A percentile compares a stretch with the other conserved stretches of the same genome.
These are phyloP conservation scores for Apostasia ramifera DNA, from an alignment of 106 monocot species.

Conservation along the genomic window DNA sequence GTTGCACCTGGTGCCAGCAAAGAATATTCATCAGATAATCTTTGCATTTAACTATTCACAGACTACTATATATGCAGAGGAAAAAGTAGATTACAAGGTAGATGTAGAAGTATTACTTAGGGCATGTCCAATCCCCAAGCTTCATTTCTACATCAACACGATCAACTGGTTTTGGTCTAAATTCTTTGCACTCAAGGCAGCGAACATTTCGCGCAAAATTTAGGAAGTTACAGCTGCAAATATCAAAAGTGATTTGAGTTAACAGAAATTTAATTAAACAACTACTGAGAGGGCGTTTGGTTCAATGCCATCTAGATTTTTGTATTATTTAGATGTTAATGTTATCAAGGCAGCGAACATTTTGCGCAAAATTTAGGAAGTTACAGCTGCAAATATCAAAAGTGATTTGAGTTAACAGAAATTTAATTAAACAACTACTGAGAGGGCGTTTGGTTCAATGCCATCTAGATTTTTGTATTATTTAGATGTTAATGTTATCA, in stretches of 20 bases:
- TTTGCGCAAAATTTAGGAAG: constrained; percentile 82
- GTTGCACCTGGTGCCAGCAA: constrained; percentile 34
- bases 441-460: too few species aligned
- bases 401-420: too few species aligned
- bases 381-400: constrained; percentile 57
- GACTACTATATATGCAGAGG: background rate
- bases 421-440: too few species aligned
- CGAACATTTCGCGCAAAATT: constrained; percentile 79
- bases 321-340: too few species aligned
- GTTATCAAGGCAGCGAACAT: constrained; percentile 38
- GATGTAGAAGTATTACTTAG: constrained; percentile 23
- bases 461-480: too few species aligned
- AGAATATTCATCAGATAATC: background rate
- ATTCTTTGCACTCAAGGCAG: constrained; percentile 66
- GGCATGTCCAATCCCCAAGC: constrained; percentile 86
- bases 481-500: too few species aligned
- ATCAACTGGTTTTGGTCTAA: constrained; percentile 48
- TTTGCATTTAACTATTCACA: background rate
- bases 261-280: too few species aligned
- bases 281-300: too few species aligned
- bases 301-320: too few species aligned
- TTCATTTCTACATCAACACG: constrained; percentile 50
- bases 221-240: constrained; percentile 74
- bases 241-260: background rate
- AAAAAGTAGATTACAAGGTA: background rate